Base-by-base conservation (phyloP, 345 rosid genomes). In the Brassica juncea region DNA sequence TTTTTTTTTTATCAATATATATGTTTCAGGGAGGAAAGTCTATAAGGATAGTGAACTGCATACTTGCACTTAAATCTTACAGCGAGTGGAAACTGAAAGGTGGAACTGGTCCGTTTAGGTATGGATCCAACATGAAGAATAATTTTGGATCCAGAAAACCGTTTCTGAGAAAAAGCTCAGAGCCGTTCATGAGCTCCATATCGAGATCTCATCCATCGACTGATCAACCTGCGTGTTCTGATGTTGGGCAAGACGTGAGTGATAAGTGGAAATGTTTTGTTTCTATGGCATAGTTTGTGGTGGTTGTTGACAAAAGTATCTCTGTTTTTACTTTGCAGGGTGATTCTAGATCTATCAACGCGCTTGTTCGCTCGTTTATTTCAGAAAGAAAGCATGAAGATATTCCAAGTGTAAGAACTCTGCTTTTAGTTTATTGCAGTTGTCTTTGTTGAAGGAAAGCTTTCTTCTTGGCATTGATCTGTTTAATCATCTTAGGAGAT, bases 41-140 rank as follows among this genome's bases (percentile, higher is more conserved):
- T 62, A 71, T 87, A 14, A 90, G 98, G 86, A 80, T 92, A 68
- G 92, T 90, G 74, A 84, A 88, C 66, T 86, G 89, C 84, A 91
- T 91, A 73, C 88, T 94, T 80, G 96, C 98, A 0, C 87, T 92
- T 47, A 92, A 94, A 80, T 88, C 97, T 47, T 94, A 90, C 59
- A 66, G 81, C 47, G 97, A 90, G 28, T 92, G 99, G 98, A 94
- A 90, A 83, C 85, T 83, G 61, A 83, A 76, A 21, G 98, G 96
- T 79, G 98, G 85, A 49, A 72, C 71, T 63, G 96, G 98, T 61
- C 72, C 86, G 0, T 92, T 92, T 94, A 92, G 90, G 71, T 86
- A 84, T 58, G 88, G 85, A 32, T 88, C 83, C 59, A 91, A 77
- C 74, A 68, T 78, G 68, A 95, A 88, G 66, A 19, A 78, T 42